Percentiles rank a stretch among this genome's conserved stretches.
These are phyloP conservation scores for Rhytidiadelphus loreus DNA, from an alignment of 225 moss, liverwort and hornwort species.

Conservation along the genomic window DNA sequence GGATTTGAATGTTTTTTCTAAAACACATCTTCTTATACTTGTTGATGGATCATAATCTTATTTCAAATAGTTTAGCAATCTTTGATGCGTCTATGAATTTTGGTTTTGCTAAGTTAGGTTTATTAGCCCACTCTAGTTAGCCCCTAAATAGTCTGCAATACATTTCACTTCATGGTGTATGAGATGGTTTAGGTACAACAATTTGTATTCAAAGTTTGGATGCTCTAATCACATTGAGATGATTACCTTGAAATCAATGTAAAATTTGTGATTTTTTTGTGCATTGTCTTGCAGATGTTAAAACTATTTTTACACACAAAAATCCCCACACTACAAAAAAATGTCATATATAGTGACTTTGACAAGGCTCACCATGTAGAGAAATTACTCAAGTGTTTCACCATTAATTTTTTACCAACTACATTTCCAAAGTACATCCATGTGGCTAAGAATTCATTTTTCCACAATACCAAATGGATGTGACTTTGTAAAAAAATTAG, in stretches of 20 bases:
- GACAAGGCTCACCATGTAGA: not conserved
- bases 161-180: not conserved
- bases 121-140: not conserved
- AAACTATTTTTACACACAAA: not conserved
- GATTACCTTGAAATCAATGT: not conserved
- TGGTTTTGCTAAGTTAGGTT: no score
- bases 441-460: not conserved
- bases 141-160: not conserved
- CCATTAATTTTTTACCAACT: not conserved
- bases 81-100: no score
- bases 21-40: no score
- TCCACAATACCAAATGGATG: not conserved
- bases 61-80: no score
- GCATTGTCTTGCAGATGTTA: not conserved
- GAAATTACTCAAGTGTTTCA: not conserved
- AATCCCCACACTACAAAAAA: not conserved
- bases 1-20: no score
- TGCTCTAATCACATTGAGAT: not conserved
- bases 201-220: not conserved
- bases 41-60: no score
- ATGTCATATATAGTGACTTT: not conserved
- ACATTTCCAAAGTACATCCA: not conserved
- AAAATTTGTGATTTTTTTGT: not conserved
- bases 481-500: not conserved
- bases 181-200: not conserved